These are phyloP conservation scores for Aspergillus homomorphus DNA, from an alignment of 495 filamentous ascomycete species.

Conservation along the genomic window DNA sequence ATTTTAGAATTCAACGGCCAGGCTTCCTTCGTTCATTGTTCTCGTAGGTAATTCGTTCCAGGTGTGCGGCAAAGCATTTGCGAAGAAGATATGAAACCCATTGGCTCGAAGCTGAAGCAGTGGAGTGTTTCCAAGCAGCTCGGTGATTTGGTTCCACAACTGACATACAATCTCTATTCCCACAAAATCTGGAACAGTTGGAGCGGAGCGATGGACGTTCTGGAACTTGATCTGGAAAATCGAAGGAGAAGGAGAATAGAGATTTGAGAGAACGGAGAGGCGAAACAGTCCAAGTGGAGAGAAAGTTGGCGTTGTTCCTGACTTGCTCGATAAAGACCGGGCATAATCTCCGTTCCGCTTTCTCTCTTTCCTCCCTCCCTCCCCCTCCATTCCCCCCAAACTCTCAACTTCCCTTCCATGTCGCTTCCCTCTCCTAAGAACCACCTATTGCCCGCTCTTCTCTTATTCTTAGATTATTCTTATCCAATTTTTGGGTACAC, in stretches of 20 bases:
- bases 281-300: not conserved
- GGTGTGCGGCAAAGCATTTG: not conserved
- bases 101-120: not conserved
- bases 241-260: not conserved
- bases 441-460: not conserved
- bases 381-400: not conserved
- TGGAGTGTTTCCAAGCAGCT: not conserved
- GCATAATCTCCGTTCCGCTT: conserved; percentile 4
- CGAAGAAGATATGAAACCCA: not conserved
- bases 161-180: not conserved
- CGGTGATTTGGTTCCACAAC: not conserved
- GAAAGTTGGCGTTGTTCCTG: not conserved
- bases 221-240: not conserved
- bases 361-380: conserved; percentile 19
- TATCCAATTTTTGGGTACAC: conserved; percentile 6
- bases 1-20: conserved; percentile 10
- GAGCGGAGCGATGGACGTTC: no score
- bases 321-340: not conserved
- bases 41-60: not conserved
- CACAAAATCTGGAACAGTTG: not conserved
- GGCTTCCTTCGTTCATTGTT: not conserved
- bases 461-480: conserved; percentile 13
- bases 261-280: not conserved
- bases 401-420: not conserved
- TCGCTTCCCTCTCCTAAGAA: conserved; percentile 1